Base-by-base conservation (phyloP, 768 basidiomycete genomes). In the Rossbeevera mucosa region DNA sequence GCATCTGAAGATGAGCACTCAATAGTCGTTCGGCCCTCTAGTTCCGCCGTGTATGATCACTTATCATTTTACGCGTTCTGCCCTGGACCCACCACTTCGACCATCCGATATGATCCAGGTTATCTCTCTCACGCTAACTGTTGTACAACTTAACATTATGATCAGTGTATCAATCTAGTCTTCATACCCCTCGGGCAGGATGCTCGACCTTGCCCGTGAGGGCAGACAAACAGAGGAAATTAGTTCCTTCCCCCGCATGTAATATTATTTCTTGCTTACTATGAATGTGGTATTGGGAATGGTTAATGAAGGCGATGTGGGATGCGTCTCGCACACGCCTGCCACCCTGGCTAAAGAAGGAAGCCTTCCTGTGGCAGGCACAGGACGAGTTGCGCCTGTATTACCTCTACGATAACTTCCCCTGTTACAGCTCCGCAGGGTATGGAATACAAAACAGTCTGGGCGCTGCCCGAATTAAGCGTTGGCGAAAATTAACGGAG, bases 1-100 rank as follows among this genome's bases (percentile, higher is more conserved):
- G 86, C 83, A 85, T 64, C 85, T 86, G 40, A 84, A 86, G 58
- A 68, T 76, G 61, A 72, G 68, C 29, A 56, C 64, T 20, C 47
- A 56, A 54, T 71, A 63, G 57, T 54, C n/a, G 43, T 38, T n/a
- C n/a, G 38, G 45, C 30, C 38, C 48, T 33, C 44, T 44, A 14
- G 40, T 51, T 33, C 38, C 56, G 41, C 12, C 40, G n/a, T 28
- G 46, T 56, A 30, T 45, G 44, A 51, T 49, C 41, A 49, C 59
- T 50, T 47, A 53, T 55, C 55, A 22, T 31, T 16, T 24, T 42
- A 47, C 56, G 47, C 40, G 14, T 28, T 42, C n/a, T 38, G 16
- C 46, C 51, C 38, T 53, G 47, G 50, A 54, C 47, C 44, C 51
- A 24, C 30, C 52, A 47, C 36, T 18, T 18, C 36, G 58, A 57